Base-by-base conservation (phyloP, 129 eudicot genomes). In the Tagetes patula region DNA sequence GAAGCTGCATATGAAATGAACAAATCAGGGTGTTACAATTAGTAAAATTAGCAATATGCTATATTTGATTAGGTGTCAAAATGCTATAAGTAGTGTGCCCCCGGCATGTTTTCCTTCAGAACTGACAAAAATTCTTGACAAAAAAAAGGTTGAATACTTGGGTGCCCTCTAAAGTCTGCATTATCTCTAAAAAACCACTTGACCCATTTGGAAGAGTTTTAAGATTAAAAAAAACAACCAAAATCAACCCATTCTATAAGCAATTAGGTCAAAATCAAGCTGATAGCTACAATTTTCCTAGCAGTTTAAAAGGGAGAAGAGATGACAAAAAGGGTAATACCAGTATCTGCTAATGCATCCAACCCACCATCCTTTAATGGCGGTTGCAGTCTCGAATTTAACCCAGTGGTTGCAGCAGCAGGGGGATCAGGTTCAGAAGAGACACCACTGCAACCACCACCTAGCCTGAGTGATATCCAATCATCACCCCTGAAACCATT, bases 391-490 rank as follows among this genome's bases (percentile, higher is more conserved):
- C 81, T 82, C 0, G 82, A 34, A 75, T 43, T 80, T 42, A 81
- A 55, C 20, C 79, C 88, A 67, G 65, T 81, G 43, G 71, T 76
- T 32, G 67, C 65, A 43, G 69, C 77, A 34, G 54, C 62, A 3
- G 65, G 31, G 0, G 81, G 48, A 62, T 4, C 82, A 71, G 93
- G 59, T 47, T 82, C 92, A 61, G 62, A 71, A 8, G 59, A 85
- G 69, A 72, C 82, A 43, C 83, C 87, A 70, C 75, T 33, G 12
- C 65, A 47, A 72, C 88, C 77, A 69, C 86, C 96, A 30, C 98
- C 98, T 72, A 93, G 85, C 67, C 89, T 82, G n/a, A 93, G 96
- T 45, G 96, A 87, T 40, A 90, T 93, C 98, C 98, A 94, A 67
- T 94, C 98, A 41, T 94, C 98, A 20, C 73, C 69, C 12, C 74